These are phyloP conservation scores for Gaertneriomyces sp. DNA, from an alignment of 192 early-diverging fungal genomes.

Conservation along the genomic window DNA sequence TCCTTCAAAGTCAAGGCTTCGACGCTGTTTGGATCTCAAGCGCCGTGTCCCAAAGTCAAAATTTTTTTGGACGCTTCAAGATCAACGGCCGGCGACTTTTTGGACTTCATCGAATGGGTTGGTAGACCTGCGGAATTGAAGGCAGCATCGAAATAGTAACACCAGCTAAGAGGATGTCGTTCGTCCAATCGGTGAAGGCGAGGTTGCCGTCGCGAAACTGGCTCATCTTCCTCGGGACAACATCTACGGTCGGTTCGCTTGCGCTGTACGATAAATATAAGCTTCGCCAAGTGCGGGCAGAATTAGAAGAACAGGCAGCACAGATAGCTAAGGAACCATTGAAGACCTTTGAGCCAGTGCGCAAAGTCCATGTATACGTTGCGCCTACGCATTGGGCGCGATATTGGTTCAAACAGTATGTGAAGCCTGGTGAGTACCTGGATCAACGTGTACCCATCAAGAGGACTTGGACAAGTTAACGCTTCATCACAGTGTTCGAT, in stretches of 20 bases:
- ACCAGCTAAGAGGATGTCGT: conserved; percentile 5
- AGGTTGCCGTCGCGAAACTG: conserved; percentile 27
- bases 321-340: conserved; percentile 16
- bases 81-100: too few species aligned
- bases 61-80: too few species aligned
- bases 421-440: conserved; percentile 36
- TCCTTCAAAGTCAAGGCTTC: too few species aligned
- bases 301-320: conserved; percentile 11
- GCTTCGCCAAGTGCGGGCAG: conserved; percentile 6
- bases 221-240: conserved; percentile 29
- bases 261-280: conserved; percentile 32
- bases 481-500: conserved; percentile 34
- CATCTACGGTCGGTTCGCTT: conserved; percentile 1
- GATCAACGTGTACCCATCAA: not conserved
- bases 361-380: conserved; percentile 35
- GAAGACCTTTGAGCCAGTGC: conserved; percentile 10
- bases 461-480: not conserved
- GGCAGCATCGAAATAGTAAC: too few species aligned
- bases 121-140: too few species aligned
- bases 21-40: too few species aligned
- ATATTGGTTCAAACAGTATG: conserved; percentile 43
- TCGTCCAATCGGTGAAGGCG: conserved; percentile 3
- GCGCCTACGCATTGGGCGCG: conserved; percentile 34
- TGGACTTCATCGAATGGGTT: too few species aligned
- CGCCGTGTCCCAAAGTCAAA: too few species aligned